Conservation (phyloP, 2,329 filamentous ascomycete genomes). For the Ceratocystis eucalypticola region DNA sequence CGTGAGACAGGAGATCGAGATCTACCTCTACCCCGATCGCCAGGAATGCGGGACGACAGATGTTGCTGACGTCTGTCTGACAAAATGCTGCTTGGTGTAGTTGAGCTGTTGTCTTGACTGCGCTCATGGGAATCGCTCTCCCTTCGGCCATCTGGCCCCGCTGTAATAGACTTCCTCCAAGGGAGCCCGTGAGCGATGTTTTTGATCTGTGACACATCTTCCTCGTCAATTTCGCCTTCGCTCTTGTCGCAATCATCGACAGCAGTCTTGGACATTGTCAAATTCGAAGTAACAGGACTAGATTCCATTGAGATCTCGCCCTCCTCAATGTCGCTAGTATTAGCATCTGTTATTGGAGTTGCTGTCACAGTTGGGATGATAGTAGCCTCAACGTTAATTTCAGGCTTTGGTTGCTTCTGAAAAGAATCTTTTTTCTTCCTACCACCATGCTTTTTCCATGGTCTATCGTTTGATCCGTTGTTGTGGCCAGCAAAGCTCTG, state of each 20-base stretch:
- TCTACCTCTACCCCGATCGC: neutral
- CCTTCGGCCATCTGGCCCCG: neutral
- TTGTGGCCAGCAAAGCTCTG: neutral
- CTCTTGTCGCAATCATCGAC: neutral
- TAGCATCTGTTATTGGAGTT: neutral
- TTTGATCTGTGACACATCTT: neutral
- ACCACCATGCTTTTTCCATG: slow-evolving; percentile 1
- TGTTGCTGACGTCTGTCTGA: neutral
- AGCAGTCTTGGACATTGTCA: neutral
- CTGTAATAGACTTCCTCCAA: neutral
- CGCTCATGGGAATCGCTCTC: neutral
- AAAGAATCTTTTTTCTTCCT: neutral
- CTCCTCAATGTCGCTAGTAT: slow-evolving; percentile 3
- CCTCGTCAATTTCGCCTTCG: slow-evolving; percentile 6
- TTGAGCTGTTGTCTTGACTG: neutral
- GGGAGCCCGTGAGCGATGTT: neutral
- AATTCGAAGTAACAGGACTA: neutral
- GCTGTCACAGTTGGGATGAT: neutral
- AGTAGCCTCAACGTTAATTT: neutral
- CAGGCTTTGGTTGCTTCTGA: neutral
- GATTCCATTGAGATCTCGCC: neutral
- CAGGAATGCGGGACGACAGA: neutral
- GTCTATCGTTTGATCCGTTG: slow-evolving; percentile 4
- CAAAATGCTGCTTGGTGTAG: neutral
- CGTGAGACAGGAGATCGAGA: neutral